phyloP scores from a whole-genome alignment of 1,139 yeast species.

The Magnusiomyces ingens region DNA sequence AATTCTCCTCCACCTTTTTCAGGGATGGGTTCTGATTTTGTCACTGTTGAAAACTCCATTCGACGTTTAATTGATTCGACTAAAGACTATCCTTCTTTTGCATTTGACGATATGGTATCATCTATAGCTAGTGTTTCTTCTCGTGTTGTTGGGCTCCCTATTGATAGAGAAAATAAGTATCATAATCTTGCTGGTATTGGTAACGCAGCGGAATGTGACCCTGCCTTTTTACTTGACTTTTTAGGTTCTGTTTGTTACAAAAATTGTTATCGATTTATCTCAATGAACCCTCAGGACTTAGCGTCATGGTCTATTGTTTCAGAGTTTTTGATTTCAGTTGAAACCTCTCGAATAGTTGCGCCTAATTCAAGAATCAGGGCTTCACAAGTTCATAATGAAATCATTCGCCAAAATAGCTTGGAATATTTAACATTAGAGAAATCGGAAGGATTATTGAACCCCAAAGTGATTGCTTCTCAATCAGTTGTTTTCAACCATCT shows the following conservation, averaged over 20 bases:
- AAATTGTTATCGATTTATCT: constrained; percentile 46
- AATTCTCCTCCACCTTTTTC: constrained; percentile 21
- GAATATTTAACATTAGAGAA: constrained; percentile 10
- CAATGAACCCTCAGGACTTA: constrained; percentile 26
- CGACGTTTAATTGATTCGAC: constrained; percentile 60
- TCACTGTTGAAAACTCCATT: constrained; percentile 49
- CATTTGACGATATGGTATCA: constrained; percentile 43
- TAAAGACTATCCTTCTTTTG: constrained; percentile 42
- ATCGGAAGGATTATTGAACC: background rate
- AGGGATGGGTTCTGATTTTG: constrained; percentile 39
- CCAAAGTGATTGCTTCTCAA: constrained; percentile 9
- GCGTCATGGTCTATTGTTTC: constrained; percentile 41
- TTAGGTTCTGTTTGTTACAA: constrained; percentile 43
- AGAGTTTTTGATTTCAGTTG: constrained; percentile 43
- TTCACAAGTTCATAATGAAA: constrained; percentile 44
- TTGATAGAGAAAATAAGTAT: background rate
- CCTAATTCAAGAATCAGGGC: constrained; percentile 44
- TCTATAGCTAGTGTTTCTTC: constrained; percentile 42
- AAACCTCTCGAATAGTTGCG: constrained; percentile 34
- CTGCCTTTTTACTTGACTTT: constrained; percentile 23
- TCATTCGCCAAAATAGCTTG: constrained; percentile 38
- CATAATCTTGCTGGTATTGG: constrained; percentile 18
- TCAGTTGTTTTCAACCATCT: constrained; percentile 17
- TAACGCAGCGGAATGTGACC: constrained; percentile 17
- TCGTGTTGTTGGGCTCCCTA: constrained; percentile 5